These are phyloP conservation scores for Cytospora piceae DNA, from an alignment of 2,329 filamentous ascomycete species.

Conservation along the genomic window DNA sequence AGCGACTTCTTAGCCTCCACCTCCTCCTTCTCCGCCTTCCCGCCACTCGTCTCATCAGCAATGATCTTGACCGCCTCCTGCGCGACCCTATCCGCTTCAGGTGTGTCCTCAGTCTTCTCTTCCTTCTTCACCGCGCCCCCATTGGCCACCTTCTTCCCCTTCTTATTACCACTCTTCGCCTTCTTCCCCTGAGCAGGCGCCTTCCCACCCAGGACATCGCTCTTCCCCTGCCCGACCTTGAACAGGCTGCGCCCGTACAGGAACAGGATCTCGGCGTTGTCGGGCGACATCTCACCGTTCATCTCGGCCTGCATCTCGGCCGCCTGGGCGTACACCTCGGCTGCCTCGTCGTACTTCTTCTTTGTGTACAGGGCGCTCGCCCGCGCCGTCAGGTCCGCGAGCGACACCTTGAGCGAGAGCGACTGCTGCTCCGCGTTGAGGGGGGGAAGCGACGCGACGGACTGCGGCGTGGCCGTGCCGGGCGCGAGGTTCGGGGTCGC, in stretches of 20 bases:
- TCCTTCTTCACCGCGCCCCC: conserved; percentile 40
- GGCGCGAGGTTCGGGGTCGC: conserved; percentile 31
- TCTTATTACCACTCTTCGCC: conserved; percentile 56
- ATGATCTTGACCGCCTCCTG: conserved; percentile 52
- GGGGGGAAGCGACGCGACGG: conserved; percentile 33
- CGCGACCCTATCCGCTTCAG: conserved; percentile 47
- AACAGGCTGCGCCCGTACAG: conserved; percentile 93
- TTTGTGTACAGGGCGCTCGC: conserved; percentile 85
- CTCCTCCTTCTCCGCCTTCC: conserved; percentile 43
- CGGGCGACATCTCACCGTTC: conserved; percentile 87
- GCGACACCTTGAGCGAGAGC: conserved; percentile 58
- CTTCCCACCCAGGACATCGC: conserved; percentile 87
- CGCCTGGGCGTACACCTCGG: conserved; percentile 86
- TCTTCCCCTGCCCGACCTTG: conserved; percentile 91
- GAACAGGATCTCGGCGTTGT: conserved; percentile 93
- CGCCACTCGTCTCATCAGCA: conserved; percentile 48
- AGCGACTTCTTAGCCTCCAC: conserved; percentile 69
- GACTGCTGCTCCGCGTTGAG: conserved; percentile 41
- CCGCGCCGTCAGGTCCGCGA: conserved; percentile 78
- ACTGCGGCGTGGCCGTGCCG: conserved; percentile 36
- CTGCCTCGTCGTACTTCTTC: conserved; percentile 84
- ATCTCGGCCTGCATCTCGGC: conserved; percentile 87
- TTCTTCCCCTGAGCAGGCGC: conserved; percentile 63
- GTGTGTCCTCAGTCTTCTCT: conserved; percentile 25
- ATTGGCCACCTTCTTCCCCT: conserved; percentile 50